Percentiles rank a stretch among this genome's conserved stretches.
Evolutionary conservation across 2,329 filamentous ascomycete species (phyloP).

Genomic region (Clarireedia hainanense): DNA sequence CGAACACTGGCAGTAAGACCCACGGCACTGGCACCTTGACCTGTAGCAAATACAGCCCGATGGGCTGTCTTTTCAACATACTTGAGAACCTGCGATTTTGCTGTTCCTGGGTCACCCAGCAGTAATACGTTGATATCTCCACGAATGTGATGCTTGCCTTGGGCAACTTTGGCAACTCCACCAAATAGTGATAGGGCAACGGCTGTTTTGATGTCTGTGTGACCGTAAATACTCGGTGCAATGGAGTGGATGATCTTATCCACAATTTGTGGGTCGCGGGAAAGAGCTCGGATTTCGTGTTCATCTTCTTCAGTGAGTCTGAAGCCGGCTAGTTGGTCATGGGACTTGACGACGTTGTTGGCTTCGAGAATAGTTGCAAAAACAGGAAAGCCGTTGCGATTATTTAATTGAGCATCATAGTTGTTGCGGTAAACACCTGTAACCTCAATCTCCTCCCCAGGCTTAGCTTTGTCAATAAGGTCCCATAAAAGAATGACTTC

Average conservation of each 20-base stretch:
- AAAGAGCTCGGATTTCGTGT: constrained; percentile 78
- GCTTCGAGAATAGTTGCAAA: constrained; percentile 97
- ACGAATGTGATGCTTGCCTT: constrained; percentile 81
- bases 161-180: constrained; percentile 85
- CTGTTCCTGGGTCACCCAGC: constrained; percentile 93
- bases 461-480: constrained; percentile 92
- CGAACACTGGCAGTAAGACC: constrained; percentile 96
- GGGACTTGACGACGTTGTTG: constrained; percentile 93
- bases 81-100: constrained; percentile 95
- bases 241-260: constrained; percentile 92
- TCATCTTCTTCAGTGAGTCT: constrained; percentile 92
- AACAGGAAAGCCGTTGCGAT: constrained; percentile 96
- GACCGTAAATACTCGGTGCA: constrained; percentile 94
- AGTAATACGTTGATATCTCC: constrained; percentile 97
- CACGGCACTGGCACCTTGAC: constrained; percentile 92
- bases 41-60: constrained; percentile 92
- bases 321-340: constrained; percentile 96
- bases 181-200: constrained; percentile 91
- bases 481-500: constrained; percentile 97
- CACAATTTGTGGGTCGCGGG: constrained; percentile 81
- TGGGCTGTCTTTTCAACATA: constrained; percentile 98
- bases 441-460: constrained; percentile 94
- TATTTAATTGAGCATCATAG: constrained; percentile 95
- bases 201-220: constrained; percentile 94
- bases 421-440: constrained; percentile 97